Percentiles rank a stretch among this genome's conserved stretches.
Evolutionary conservation across 1,139 yeast species (phyloP).

Genomic region (Kodamaea sp.): DNA sequence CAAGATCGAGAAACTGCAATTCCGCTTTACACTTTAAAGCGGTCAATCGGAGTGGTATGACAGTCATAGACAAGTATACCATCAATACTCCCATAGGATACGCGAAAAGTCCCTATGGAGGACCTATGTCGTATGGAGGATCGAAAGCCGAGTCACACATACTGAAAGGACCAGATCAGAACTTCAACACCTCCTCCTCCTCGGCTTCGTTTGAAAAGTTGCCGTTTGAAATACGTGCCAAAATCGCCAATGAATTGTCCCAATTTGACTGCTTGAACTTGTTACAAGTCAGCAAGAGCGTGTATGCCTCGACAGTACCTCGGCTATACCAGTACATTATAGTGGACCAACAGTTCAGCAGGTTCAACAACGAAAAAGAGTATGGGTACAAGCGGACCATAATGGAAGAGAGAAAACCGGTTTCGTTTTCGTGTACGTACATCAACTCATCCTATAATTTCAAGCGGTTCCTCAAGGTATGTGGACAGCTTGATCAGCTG

Average conservation of each 20-base stretch:
- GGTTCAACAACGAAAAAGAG: constrained; percentile 35
- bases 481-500: too few species aligned
- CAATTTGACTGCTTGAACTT: constrained; percentile 45
- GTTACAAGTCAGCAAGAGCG: constrained; percentile 28
- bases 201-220: constrained; percentile 27
- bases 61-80: constrained; percentile 1
- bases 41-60: too few species aligned
- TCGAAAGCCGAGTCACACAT: too few species aligned
- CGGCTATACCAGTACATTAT: constrained; percentile 40
- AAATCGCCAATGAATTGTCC: constrained; percentile 34
- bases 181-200: too few species aligned
- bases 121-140: not conserved
- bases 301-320: constrained; percentile 32
- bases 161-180: too few species aligned
- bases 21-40: too few species aligned
- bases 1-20: too few species aligned
- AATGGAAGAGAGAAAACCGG: constrained; percentile 1
- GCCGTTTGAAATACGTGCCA: constrained; percentile 40
- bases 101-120: constrained; percentile 23
- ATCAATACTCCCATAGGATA: constrained; percentile 30
- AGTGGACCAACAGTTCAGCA: constrained; percentile 39
- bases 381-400: constrained; percentile 12
- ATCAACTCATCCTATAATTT: constrained; percentile 38
- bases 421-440: constrained; percentile 24
- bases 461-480: constrained; percentile 27